These are phyloP conservation scores for Acacia melanoxylon DNA, from an alignment of 306 rosid species.

Conservation along the genomic window DNA sequence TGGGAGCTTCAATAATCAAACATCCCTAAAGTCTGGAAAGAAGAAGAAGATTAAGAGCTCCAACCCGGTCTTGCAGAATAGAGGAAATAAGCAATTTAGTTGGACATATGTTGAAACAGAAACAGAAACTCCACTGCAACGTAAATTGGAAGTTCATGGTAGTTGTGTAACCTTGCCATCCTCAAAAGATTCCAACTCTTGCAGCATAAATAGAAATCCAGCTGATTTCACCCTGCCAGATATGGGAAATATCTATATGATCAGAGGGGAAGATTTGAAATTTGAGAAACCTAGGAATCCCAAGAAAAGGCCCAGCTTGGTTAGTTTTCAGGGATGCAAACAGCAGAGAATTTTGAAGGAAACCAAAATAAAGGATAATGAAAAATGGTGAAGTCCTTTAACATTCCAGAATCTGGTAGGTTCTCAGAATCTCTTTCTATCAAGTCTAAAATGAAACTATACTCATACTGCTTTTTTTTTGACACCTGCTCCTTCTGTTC, in stretches of 20 bases:
- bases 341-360: constrained; percentile 42
- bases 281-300: constrained; percentile 32
- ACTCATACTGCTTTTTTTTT: background rate
- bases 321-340: constrained; percentile 36
- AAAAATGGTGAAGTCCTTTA: constrained; percentile 26
- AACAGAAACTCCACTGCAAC: constrained; percentile 31
- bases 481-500: background rate
- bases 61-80: constrained; percentile 25
- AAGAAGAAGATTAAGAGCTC: constrained; percentile 41
- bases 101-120: constrained; percentile 30
- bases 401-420: constrained; percentile 35
- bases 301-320: constrained; percentile 33
- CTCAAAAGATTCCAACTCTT: constrained; percentile 34
- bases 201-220: constrained; percentile 61
- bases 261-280: constrained; percentile 61
- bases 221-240: constrained; percentile 63
- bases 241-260: constrained; percentile 57
- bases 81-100: constrained; percentile 28
- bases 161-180: constrained; percentile 30
- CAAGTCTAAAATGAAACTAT: background rate
- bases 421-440: constrained; percentile 8
- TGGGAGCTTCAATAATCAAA: constrained; percentile 36
- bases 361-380: constrained; percentile 30
- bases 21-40: constrained; percentile 35
- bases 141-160: constrained; percentile 30